Conservation (phyloP, 495 filamentous ascomycete species). For the Annulohypoxylon bovei region DNA sequence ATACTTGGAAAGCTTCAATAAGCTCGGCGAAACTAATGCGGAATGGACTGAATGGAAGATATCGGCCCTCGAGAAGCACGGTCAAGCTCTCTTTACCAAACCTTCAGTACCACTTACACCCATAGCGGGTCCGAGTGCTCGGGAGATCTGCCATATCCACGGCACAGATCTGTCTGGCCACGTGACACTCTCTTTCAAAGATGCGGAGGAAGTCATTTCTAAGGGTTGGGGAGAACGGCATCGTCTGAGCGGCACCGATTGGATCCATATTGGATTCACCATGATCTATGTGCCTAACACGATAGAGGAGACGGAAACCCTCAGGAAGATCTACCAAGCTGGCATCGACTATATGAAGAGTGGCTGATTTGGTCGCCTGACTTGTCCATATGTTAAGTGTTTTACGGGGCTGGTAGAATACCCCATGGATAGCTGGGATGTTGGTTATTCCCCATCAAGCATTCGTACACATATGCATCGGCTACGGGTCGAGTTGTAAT, state of each 20-base stretch:
- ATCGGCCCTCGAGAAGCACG: constrained; percentile 81
- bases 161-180: constrained; percentile 76
- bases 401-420: not conserved
- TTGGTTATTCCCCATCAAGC: not conserved
- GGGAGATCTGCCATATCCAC: constrained; percentile 84
- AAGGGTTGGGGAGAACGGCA: constrained; percentile 88
- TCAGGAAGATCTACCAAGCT: constrained; percentile 28
- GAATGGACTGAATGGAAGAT: constrained; percentile 58
- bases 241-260: constrained; percentile 69
- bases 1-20: constrained; percentile 56
- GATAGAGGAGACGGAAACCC: constrained; percentile 19
- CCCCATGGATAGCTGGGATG: not conserved
- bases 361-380: not conserved
- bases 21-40: constrained; percentile 58
- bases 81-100: constrained; percentile 71
- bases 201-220: constrained; percentile 78
- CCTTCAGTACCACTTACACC: constrained; percentile 45
- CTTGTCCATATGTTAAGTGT: not conserved
- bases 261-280: constrained; percentile 43
- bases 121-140: constrained; percentile 67
- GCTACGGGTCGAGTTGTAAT: not conserved
- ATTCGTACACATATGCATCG: not conserved
- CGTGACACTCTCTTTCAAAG: constrained; percentile 75
- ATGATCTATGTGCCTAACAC: constrained; percentile 39
- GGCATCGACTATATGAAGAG: constrained; percentile 36